Evolutionary conservation across 148 eudicot genomes (phyloP).

Genomic region (Drosera capensis): DNA sequence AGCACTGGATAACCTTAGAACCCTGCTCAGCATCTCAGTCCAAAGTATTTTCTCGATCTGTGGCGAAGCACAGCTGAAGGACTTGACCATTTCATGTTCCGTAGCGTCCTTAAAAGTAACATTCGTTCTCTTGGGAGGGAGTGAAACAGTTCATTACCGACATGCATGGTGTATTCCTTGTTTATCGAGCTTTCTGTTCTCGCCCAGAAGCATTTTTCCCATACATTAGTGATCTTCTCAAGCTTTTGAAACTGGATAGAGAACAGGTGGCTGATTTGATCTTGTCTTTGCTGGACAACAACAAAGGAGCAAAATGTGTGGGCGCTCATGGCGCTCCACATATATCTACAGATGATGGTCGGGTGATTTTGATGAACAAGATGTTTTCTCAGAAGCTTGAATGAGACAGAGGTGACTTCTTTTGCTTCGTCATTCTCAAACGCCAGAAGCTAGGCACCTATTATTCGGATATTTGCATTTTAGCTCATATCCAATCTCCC

Average conservation of each 20-base stretch:
- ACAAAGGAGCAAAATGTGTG: slow-evolving; percentile 10
- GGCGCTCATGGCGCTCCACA: slow-evolving; percentile 11
- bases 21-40: slow-evolving; percentile 27
- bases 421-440: too few species aligned
- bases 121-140: slow-evolving; percentile 19
- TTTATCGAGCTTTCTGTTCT: slow-evolving; percentile 28
- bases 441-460: too few species aligned
- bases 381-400: too few species aligned
- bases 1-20: slow-evolving; percentile 30
- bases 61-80: slow-evolving; percentile 50
- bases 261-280: slow-evolving; percentile 9
- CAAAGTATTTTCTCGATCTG: slow-evolving; percentile 26
- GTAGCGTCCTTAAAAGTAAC: slow-evolving; percentile 14
- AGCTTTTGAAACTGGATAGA: slow-evolving; percentile 20
- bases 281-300: slow-evolving; percentile 4
- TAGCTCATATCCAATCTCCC: too few species aligned
- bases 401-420: too few species aligned
- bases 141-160: slow-evolving; percentile 20
- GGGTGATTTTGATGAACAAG: slow-evolving; percentile 16
- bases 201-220: slow-evolving; percentile 47
- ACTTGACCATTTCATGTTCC: slow-evolving; percentile 29
- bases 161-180: slow-evolving; percentile 23
- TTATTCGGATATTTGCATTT: too few species aligned
- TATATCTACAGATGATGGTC: slow-evolving; percentile 22
- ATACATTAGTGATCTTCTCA: slow-evolving; percentile 20